Evolutionary conservation across 768 basidiomycete species (phyloP).

Genomic region (Inosperma sp.): DNA sequence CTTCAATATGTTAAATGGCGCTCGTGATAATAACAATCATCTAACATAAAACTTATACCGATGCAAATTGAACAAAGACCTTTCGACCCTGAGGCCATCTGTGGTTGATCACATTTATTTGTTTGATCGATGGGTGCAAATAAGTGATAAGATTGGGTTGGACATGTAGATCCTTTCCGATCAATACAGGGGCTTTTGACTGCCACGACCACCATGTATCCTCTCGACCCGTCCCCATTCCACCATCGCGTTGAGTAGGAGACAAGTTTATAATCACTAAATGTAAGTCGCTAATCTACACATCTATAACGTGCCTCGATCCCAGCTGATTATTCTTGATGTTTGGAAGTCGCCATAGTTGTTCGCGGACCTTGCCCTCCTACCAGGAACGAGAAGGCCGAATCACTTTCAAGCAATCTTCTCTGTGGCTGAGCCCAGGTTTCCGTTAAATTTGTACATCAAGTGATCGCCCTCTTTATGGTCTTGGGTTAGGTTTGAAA

Average conservation of each 20-base stretch:
- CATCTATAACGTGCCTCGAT: conserved; percentile 13
- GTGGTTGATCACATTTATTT: conserved; percentile 1
- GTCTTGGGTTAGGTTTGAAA: not conserved
- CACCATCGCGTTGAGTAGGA: conserved; percentile 20
- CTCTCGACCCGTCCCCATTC: conserved; percentile 15
- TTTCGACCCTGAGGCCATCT: too few species aligned
- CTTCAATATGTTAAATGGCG: too few species aligned
- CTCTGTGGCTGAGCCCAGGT: not conserved
- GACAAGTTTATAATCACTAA: conserved; percentile 1
- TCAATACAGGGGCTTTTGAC: conserved; percentile 8
- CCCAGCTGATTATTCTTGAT: conserved; percentile 24
- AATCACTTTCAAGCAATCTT: conserved; percentile 4
- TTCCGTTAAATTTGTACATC: too few species aligned
- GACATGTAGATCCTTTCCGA: conserved; percentile 3
- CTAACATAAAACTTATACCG: too few species aligned
- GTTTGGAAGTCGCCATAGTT: conserved; percentile 12
- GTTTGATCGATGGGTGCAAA: conserved; percentile 13
- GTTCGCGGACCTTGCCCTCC: not conserved
- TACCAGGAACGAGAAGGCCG: conserved; percentile 1
- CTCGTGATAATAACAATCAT: too few species aligned
- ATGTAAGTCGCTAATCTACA: conserved; percentile 11
- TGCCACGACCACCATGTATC: conserved; percentile 24
- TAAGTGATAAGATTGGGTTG: conserved; percentile 15
- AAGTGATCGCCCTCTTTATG: not conserved
- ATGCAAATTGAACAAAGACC: too few species aligned